Conservation (phyloP, 83 land plant species). For the Isoetes engelmannii region DNA sequence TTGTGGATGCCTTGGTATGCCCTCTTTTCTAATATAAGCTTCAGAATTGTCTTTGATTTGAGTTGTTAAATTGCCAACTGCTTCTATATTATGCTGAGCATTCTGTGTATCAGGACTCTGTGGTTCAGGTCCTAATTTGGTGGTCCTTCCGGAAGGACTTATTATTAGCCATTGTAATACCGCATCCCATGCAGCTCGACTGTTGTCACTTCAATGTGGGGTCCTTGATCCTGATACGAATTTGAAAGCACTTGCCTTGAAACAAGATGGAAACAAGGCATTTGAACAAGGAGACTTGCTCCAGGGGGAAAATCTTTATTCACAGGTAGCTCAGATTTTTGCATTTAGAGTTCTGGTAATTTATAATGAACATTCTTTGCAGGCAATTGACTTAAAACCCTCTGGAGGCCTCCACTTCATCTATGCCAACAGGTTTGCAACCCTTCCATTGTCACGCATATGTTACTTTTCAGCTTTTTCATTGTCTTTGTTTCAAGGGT, state of each 20-base stretch:
- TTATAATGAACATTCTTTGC: constrained; percentile 15
- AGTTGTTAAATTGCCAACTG: no score
- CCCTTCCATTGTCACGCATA: neutral
- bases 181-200: constrained; percentile 55
- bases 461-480: neutral
- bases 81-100: no score
- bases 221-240: constrained; percentile 30
- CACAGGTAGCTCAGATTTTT: constrained; percentile 39
- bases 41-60: no score
- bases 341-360: neutral
- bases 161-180: constrained; percentile 74
- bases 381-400: constrained; percentile 80
- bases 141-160: constrained; percentile 49
- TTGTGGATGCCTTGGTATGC: no score
- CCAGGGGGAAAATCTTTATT: constrained; percentile 42
- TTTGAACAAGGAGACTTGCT: constrained; percentile 41
- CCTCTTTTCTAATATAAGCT: no score
- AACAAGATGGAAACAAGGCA: constrained; percentile 66
- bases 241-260: constrained; percentile 59
- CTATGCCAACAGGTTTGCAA: constrained; percentile 57
- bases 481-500: neutral
- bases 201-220: constrained; percentile 45
- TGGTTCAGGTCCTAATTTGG: constrained; percentile 86
- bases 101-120: constrained; percentile 48
- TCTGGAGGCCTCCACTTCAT: constrained; percentile 72